Evolutionary conservation across 768 basidiomycete genomes (phyloP), one percentile per base, ranked within the genome.

Genomic region (Paxillus rubicundulus): DNA sequence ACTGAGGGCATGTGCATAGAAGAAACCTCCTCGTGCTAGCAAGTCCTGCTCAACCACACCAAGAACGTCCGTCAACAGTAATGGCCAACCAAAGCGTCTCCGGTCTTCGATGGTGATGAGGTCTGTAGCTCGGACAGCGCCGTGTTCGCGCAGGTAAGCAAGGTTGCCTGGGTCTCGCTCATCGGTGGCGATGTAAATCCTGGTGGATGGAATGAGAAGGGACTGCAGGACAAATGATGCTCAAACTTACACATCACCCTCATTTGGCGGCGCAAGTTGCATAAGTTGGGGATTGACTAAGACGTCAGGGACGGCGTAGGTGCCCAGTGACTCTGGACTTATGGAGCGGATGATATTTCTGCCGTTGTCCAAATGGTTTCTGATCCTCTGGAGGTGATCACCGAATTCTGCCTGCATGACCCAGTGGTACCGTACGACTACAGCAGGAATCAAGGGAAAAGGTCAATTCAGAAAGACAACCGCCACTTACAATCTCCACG

Each of bases 41-140:
- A 78, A 56, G 17, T 69, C 69, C 61, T 78, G 77, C 56, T 77
- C 76, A 32, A 77, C 68, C 17, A 78, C 55, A 8, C 70, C 74
- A 14, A 73, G 65, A 9, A 78, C 68, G 49, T 77, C 77, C 50
- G 74, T 74, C 52, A 77, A 42, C 50, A 78, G 51, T 44, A 77
- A 39, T 9, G 70, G 66, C 77, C 77, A 78, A 5, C 75, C 76
- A 43, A 74, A 72, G 9, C 52, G 64, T 41, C 72, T 66, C 10
- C 72, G 69, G 50, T 78, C 77, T 43, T 75, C 72, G 5, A 70
- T 58, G 1, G 75, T 75, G 49, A 78, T 61, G 33, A 78, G 64
- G 52, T 78, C 77, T 14, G 61, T 16, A 42, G 77, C 64, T 28
- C 75, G 61, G 32, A 79, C 47, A 1, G 68, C 77, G 7, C 74